phyloP scores from a whole-genome alignment of 805 yeast species.

The Wickerhamiella domercqiae region DNA sequence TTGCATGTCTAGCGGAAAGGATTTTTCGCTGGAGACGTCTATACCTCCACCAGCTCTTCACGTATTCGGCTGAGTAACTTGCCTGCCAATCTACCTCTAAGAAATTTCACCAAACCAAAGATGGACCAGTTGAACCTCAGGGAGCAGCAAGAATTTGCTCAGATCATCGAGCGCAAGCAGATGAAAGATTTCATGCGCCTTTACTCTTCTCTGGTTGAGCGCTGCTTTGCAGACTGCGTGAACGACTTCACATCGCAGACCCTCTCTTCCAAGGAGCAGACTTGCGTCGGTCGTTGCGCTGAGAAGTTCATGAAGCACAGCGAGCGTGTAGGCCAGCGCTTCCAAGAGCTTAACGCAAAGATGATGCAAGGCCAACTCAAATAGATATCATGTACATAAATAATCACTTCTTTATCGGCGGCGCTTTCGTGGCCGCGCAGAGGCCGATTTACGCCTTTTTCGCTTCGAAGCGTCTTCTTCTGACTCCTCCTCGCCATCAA shows the following conservation, averaged over 20 bases:
- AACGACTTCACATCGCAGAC: constrained; percentile 92
- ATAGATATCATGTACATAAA: neutral
- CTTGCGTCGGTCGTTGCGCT: constrained; percentile 81
- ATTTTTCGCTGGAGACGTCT: too few relatives aligned
- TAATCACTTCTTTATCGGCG: neutral
- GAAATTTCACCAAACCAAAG: too few relatives aligned
- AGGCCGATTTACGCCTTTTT: too few relatives aligned
- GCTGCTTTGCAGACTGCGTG: constrained; percentile 96
- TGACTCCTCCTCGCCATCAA: neutral
- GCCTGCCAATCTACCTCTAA: too few relatives aligned
- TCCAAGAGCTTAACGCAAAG: constrained; percentile 79
- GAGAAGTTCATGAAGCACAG: constrained; percentile 96
- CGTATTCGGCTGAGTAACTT: too few relatives aligned
- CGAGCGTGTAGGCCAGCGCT: constrained; percentile 96
- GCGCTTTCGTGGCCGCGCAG: too few relatives aligned
- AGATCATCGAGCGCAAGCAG: constrained; percentile 89
- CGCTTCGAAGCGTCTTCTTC: neutral
- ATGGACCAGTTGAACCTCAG: constrained; percentile 93
- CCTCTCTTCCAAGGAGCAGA: constrained; percentile 68
- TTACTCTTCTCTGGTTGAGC: constrained; percentile 86
- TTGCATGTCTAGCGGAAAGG: too few relatives aligned
- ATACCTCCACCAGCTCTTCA: too few relatives aligned
- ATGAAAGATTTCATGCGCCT: constrained; percentile 98
- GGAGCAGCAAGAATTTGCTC: constrained; percentile 95
- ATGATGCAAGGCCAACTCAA: constrained; percentile 18